These are phyloP conservation scores for Pistacia vera DNA, from an alignment of 345 rosid species.

Conservation along the genomic window DNA sequence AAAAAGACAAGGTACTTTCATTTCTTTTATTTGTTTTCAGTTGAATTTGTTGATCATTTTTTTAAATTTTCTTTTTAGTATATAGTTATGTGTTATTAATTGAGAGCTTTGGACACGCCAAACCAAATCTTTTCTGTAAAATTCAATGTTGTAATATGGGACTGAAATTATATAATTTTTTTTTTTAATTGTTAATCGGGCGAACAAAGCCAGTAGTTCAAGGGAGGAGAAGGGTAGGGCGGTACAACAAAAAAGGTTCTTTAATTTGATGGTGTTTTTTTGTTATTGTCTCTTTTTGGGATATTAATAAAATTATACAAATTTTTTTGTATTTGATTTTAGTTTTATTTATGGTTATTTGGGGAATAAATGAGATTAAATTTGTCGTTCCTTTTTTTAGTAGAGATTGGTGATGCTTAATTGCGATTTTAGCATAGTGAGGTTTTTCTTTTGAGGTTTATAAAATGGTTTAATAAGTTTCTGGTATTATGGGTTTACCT, in stretches of 20 bases:
- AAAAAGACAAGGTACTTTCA: constrained; percentile 14
- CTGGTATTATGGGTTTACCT: no score
- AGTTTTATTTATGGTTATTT: not conserved
- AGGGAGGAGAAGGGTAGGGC: constrained; percentile 33
- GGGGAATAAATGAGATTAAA: not conserved
- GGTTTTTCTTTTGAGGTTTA: not conserved
- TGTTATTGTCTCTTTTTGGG: not conserved
- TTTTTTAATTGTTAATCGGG: constrained; percentile 17
- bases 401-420: not conserved
- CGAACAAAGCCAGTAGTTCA: constrained; percentile 27
- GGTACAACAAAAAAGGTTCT: constrained; percentile 33
- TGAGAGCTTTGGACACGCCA: no score
- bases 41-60: no score
- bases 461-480: not conserved
- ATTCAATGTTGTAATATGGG: no score
- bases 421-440: no score
- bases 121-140: no score
- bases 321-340: not conserved
- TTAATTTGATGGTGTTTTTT: no score
- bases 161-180: not conserved
- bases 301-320: no score
- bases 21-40: not conserved
- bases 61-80: no score
- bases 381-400: not conserved
- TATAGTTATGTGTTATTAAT: no score